Percentiles rank a stretch among this genome's conserved stretches.
Conservation (phyloP, 805 yeast genomes). For the Nakazawaea laoshanensis region DNA sequence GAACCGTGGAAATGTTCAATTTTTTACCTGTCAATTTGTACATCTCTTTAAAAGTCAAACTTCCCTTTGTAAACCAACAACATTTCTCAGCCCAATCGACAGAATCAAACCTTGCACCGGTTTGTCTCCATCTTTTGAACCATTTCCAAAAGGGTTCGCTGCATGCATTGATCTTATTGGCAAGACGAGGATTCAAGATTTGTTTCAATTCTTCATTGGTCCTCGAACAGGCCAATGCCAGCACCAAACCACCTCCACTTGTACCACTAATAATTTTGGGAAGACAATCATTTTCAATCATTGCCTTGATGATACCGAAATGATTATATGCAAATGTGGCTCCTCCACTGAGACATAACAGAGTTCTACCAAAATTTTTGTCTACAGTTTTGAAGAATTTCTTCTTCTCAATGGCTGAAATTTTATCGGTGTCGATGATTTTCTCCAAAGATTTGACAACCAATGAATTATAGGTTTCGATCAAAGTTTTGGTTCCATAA, state of each 20-base stretch:
- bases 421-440: constrained; percentile 27
- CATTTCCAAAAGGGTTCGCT: constrained; percentile 53
- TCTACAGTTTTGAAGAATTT: constrained; percentile 47
- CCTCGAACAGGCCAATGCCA: constrained; percentile 63
- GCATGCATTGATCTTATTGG: constrained; percentile 60
- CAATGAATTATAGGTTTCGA: constrained; percentile 45
- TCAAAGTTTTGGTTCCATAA: constrained; percentile 62
- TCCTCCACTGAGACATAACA: constrained; percentile 70
- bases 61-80: constrained; percentile 65
- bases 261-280: constrained; percentile 73
- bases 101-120: constrained; percentile 76
- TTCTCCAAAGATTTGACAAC: constrained; percentile 38
- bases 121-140: constrained; percentile 57
- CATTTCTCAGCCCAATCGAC: constrained; percentile 65
- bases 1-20: constrained; percentile 69
- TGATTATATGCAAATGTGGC: constrained; percentile 74
- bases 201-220: constrained; percentile 56
- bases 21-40: constrained; percentile 60
- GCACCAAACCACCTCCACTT: constrained; percentile 74
- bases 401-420: constrained; percentile 34
- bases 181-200: constrained; percentile 51
- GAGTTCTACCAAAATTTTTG: constrained; percentile 64
- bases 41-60: constrained; percentile 65
- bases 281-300: constrained; percentile 55
- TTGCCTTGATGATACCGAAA: constrained; percentile 67